Evolutionary conservation across 495 filamentous ascomycete species (phyloP).

Genomic region (Lophiotrema nucula): DNA sequence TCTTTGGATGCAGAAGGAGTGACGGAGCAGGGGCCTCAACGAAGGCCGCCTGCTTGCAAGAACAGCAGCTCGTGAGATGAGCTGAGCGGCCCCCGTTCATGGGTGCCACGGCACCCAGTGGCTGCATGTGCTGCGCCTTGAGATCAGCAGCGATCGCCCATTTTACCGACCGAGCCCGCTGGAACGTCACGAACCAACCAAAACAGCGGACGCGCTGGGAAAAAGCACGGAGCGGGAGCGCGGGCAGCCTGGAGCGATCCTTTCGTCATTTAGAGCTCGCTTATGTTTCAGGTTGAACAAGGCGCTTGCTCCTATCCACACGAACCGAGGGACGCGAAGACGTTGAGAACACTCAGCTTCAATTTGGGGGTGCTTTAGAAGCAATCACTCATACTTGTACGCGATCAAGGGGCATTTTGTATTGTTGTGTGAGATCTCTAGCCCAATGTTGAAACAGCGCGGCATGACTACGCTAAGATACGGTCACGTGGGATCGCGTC

Average conservation of each 20-base stretch:
- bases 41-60: neutral
- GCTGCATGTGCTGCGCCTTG: neutral
- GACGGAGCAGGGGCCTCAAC: neutral
- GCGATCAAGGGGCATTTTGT: no score
- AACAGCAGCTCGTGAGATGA: neutral
- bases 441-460: no score
- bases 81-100: neutral
- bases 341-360: no score
- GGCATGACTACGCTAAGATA: no score
- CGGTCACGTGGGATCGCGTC: no score
- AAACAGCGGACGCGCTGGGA: neutral
- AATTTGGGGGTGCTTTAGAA: no score
- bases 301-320: neutral
- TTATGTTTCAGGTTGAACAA: neutral
- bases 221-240: neutral
- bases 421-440: no score
- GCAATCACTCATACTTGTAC: no score
- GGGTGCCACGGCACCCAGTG: neutral
- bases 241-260: neutral
- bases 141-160: no score
- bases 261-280: neutral
- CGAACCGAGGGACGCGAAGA: no score
- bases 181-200: neutral
- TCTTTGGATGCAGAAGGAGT: neutral
- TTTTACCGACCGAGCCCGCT: no score